Conservation (phyloP, 2,329 filamentous ascomycete genomes). For the Epichloe gansuensis region DNA sequence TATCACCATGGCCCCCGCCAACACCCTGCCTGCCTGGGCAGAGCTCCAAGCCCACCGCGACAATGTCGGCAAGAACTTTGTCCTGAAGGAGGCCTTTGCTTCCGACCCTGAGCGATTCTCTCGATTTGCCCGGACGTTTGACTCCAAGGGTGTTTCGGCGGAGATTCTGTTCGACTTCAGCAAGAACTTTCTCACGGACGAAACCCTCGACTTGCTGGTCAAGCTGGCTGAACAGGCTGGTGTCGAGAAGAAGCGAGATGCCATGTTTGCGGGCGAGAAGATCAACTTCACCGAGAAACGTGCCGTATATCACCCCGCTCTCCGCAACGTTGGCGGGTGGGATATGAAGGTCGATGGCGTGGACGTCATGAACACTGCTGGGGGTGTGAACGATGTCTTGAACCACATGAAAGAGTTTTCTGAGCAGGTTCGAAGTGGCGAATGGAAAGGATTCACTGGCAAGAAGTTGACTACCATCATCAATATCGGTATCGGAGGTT, state of each 20-base stretch:
- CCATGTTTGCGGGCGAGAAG: slow-evolving; percentile 94
- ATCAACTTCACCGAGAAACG: slow-evolving; percentile 99
- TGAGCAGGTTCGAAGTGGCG: slow-evolving; percentile 82
- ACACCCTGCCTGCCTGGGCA: slow-evolving; percentile 75
- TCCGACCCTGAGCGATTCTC: slow-evolving; percentile 78
- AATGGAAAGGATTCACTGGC: slow-evolving; percentile 95
- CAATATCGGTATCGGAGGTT: slow-evolving; percentile 97
- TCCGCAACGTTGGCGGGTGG: slow-evolving; percentile 80
- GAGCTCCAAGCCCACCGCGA: slow-evolving; percentile 85
- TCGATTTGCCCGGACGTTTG: slow-evolving; percentile 80
- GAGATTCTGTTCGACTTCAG: slow-evolving; percentile 97
- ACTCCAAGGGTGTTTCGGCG: slow-evolving; percentile 65
- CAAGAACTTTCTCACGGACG: slow-evolving; percentile 95
- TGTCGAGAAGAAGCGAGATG: slow-evolving; percentile 86
- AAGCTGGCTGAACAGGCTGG: slow-evolving; percentile 86
- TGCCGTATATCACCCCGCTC: slow-evolving; percentile 87
- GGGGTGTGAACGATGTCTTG: slow-evolving; percentile 80
- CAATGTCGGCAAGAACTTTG: slow-evolving; percentile 73
- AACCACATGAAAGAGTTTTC: slow-evolving; percentile 98
- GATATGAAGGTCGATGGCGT: slow-evolving; percentile 75
- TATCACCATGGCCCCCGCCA: slow-evolving; percentile 62
- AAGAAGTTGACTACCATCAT: slow-evolving; percentile 95
- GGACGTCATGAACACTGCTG: slow-evolving; percentile 81
- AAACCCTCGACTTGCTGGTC: slow-evolving; percentile 75
- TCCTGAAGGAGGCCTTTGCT: slow-evolving; percentile 86